Evolutionary conservation across 139 green algal genomes (phyloP).

Genomic region (Parachlorella kessleri): DNA sequence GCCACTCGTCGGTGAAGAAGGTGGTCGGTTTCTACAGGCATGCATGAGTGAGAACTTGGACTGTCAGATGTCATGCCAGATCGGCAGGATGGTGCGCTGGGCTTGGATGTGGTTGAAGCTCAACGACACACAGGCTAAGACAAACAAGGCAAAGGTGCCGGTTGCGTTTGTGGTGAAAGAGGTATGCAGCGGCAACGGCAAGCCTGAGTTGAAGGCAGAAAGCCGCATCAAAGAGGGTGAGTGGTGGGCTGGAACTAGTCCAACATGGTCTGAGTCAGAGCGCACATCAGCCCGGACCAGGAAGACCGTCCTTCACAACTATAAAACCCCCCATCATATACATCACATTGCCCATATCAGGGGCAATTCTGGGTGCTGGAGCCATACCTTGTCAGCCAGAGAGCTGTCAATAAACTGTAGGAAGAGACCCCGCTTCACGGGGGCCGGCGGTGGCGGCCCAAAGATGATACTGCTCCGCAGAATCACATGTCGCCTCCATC

Average conservation of each 20-base stretch:
- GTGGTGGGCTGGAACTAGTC: too few species aligned
- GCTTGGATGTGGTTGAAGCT: neutral
- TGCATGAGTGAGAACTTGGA: neutral
- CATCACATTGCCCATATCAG: neutral
- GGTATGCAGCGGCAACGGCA: too few species aligned
- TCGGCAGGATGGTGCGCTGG: too few species aligned
- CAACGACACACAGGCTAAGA: too few species aligned
- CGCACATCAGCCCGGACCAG: too few species aligned
- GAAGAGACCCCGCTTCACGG: slow-evolving; percentile 61
- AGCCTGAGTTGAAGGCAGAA: too few species aligned
- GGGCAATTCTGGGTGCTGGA: too few species aligned
- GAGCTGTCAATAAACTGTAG: slow-evolving; percentile 70
- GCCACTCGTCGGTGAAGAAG: slow-evolving; percentile 55
- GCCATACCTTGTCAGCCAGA: slow-evolving; percentile 11
- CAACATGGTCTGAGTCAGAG: too few species aligned
- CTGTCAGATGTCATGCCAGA: neutral
- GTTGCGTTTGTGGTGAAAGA: too few species aligned
- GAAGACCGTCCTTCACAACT: too few species aligned
- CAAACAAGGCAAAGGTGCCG: too few species aligned
- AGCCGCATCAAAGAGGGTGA: too few species aligned
- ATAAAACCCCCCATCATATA: neutral
- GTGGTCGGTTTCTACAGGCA: slow-evolving; percentile 22
- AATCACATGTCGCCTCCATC: slow-evolving; percentile 52
- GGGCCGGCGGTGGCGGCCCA: slow-evolving; percentile 60
- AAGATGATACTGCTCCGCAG: slow-evolving; percentile 80